Conservation (phyloP, 306 rosid genomes). For the Pachyrhizus erosus region DNA sequence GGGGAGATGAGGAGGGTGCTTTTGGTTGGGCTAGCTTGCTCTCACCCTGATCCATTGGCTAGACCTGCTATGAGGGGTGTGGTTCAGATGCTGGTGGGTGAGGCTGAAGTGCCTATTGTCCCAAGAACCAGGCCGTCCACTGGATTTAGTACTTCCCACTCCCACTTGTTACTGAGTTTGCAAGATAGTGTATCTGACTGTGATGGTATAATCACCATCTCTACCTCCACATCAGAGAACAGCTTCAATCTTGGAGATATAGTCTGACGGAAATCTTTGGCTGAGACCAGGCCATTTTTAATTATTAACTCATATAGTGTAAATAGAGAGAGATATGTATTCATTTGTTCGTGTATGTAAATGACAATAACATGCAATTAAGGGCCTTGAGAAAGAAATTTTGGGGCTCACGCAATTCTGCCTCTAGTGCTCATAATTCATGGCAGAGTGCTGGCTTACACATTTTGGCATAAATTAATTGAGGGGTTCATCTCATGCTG, state of each 20-base stretch:
- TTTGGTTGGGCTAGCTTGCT: slow-evolving; percentile 81
- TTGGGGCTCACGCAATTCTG: slow-evolving; percentile 38
- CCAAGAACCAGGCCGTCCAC: slow-evolving; percentile 79
- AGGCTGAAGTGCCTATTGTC: slow-evolving; percentile 82
- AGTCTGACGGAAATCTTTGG: slow-evolving; percentile 53
- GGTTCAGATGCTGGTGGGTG: slow-evolving; percentile 90
- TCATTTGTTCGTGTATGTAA: slow-evolving; percentile 61
- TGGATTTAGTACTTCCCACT: slow-evolving; percentile 72
- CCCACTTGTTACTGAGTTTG: slow-evolving; percentile 70
- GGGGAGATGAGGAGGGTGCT: slow-evolving; percentile 75
- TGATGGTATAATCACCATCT: slow-evolving; percentile 73
- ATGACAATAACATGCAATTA: slow-evolving; percentile 45
- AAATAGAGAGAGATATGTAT: slow-evolving; percentile 47
- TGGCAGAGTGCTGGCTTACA: slow-evolving; percentile 33
- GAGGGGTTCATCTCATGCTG: slow-evolving; percentile 38
- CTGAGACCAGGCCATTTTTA: slow-evolving; percentile 26
- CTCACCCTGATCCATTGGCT: slow-evolving; percentile 78
- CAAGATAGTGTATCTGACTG: slow-evolving; percentile 95
- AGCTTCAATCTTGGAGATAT: slow-evolving; percentile 62
- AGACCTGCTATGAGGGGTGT: slow-evolving; percentile 89
- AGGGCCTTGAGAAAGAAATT: slow-evolving; percentile 37
- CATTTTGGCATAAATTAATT: slow-evolving; percentile 40
- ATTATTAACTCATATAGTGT: slow-evolving; percentile 48
- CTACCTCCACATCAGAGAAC: slow-evolving; percentile 73
- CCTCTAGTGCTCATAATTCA: slow-evolving; percentile 32